Base-by-base conservation (phyloP, 164 flowering plant species). In the Paratinospora sagittata region DNA sequence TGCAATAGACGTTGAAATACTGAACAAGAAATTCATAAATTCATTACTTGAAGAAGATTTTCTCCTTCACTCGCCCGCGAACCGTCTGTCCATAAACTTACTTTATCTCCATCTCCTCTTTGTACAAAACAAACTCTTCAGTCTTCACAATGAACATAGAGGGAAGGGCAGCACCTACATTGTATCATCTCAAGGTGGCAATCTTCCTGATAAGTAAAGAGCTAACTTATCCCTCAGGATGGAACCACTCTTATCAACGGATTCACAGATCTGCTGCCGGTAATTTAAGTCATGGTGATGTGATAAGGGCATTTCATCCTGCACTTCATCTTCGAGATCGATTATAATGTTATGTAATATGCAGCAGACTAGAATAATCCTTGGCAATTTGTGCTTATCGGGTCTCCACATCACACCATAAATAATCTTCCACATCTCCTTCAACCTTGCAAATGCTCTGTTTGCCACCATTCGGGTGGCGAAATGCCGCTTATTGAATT, bases 331-430 rank as follows among this genome's bases (percentile, higher is more conserved):
- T 73, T 86, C 93, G 87, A 90, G 39, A 75, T 91, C 98, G 34
- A 94, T 87, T n/a, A 85, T 72, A 47, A 93, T 93, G 83, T 93
- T 93, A 75, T 93, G 97, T n/a, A 91, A 93, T 75, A 93, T 78
- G 81, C 98, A 93, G 79, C 97, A 91, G 3, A 87, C 98, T 6
- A 90, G 84, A 30, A 94, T 87, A 45, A 91, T 82, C 78, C 98
- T 89, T 2, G 98, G 97, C 64, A 94, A 77, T 75, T 77, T 88
- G 63, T 89, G 82, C 80, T 83, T 91, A 81, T 93, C 98, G 0
- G 98, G 98, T 71, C 94, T 86, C 96, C 97, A 93, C 98, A 93
- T 90, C 8, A 77, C 86, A 34, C 93, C 95, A 17, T 84, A 84
- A 57, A 94, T 81, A 71, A 91, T 85, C 81, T 76, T 89, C 97